A percentile compares a stretch with the other conserved stretches of the same genome.
phyloP scores from a whole-genome alignment of 176 grass and related monocot species.

The Saccharum spontaneum region DNA sequence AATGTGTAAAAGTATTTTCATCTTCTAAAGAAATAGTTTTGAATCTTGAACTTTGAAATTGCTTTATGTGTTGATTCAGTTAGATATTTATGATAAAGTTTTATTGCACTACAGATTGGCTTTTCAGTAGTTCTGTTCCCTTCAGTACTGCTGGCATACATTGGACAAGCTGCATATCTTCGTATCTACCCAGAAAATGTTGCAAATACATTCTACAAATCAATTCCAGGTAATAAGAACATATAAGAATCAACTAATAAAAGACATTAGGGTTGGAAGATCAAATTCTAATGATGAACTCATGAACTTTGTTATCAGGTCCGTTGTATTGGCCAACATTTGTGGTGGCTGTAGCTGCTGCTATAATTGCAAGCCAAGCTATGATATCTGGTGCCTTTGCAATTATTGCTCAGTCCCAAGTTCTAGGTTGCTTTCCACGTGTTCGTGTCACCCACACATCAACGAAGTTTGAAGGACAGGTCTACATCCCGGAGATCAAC shows the following conservation, averaged over 20 bases:
- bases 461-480: constrained; percentile 60
- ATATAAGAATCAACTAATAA: constrained; percentile 22
- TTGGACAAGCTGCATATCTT: constrained; percentile 75
- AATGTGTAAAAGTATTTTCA: not conserved
- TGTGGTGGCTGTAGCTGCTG: constrained; percentile 56
- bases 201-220: constrained; percentile 68
- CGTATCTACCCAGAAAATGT: constrained; percentile 44
- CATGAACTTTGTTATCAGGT: constrained; percentile 30
- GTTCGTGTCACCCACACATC: constrained; percentile 71
- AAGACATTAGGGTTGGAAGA: not conserved
- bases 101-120: constrained; percentile 50
- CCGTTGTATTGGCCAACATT: constrained; percentile 66
- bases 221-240: constrained; percentile 62
- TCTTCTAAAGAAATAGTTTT: not conserved
- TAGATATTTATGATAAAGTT: constrained; percentile 9
- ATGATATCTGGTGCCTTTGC: constrained; percentile 79
- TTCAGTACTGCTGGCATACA: constrained; percentile 58
- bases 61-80: not conserved
- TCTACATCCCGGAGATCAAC: constrained; percentile 78
- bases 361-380: constrained; percentile 73
- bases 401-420: constrained; percentile 63
- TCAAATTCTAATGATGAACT: not conserved
- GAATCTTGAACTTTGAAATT: not conserved
- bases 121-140: constrained; percentile 61
- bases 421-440: constrained; percentile 67